Conservation (phyloP, 1,139 yeast species). For the Hemisphaericaspora xylanilytica region DNA sequence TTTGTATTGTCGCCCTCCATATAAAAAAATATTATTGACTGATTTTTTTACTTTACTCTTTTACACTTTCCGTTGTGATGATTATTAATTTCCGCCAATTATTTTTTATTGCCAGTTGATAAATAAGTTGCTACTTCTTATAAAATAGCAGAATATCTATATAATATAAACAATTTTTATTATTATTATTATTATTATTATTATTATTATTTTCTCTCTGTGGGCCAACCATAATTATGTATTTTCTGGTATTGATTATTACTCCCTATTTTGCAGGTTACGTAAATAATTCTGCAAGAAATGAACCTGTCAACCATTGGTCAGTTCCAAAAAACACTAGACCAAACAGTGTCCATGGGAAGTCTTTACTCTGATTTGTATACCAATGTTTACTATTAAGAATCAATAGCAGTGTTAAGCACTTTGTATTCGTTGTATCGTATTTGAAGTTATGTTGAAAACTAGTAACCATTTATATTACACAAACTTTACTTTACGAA, state of each 20-base stretch:
- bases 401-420: no score
- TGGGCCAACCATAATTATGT: background rate
- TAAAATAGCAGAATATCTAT: no score
- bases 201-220: background rate
- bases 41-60: background rate
- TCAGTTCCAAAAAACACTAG: no score
- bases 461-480: no score
- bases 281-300: background rate
- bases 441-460: no score
- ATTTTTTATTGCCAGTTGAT: background rate
- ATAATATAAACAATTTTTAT: no score
- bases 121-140: background rate
- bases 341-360: no score
- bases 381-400: no score
- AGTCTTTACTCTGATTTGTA: no score
- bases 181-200: background rate
- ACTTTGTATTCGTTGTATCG: no score
- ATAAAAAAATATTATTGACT: background rate
- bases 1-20: no score
- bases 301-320: no score
- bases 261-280: background rate
- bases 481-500: background rate
- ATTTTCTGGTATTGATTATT: background rate
- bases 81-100: constrained; percentile 1
- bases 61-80: background rate